These are phyloP conservation scores for Syncephalis fuscata DNA, from an alignment of 371 early-diverging fungal genomes.

Conservation along the genomic window DNA sequence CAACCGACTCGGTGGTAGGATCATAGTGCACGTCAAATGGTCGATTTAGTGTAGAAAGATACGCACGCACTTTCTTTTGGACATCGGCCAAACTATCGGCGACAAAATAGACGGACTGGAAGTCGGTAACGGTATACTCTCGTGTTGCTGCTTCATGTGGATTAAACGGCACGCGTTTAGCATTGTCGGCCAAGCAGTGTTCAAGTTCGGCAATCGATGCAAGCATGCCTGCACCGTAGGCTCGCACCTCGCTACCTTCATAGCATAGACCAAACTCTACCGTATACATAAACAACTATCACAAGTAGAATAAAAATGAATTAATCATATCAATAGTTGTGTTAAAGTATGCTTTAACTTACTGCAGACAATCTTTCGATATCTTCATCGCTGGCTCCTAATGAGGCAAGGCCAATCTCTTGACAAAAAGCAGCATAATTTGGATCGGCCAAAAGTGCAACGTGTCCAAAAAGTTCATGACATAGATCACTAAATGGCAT, in stretches of 20 bases:
- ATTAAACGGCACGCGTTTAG: conserved; percentile 68
- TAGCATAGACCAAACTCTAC: conserved; percentile 90
- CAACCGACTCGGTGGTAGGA: conserved; percentile 76
- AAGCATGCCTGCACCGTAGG: conserved; percentile 89
- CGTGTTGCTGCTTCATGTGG: conserved; percentile 62
- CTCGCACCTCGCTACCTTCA: conserved; percentile 62
- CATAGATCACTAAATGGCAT: conserved; percentile 4
- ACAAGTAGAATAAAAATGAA: not conserved
- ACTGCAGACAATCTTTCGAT: conserved; percentile 72
- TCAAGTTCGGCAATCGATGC: conserved; percentile 95
- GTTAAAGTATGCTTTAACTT: not conserved
- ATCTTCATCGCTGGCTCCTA: conserved; percentile 89
- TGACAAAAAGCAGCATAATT: conserved; percentile 93
- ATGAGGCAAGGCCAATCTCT: conserved; percentile 87
- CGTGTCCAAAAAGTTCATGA: conserved; percentile 7
- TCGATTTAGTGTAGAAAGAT: conserved; percentile 54
- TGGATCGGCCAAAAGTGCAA: conserved; percentile 85
- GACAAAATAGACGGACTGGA: conserved; percentile 91
- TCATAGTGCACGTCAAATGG: conserved; percentile 88
- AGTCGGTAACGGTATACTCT: conserved; percentile 86
- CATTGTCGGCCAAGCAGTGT: conserved; percentile 66
- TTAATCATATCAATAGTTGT: too few species aligned
- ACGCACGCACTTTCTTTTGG: conserved; percentile 79
- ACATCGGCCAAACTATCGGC: conserved; percentile 89
- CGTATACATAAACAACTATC: conserved; percentile 76